Conservation (phyloP, 768 basidiomycete genomes). For the Grammothele lineata region DNA sequence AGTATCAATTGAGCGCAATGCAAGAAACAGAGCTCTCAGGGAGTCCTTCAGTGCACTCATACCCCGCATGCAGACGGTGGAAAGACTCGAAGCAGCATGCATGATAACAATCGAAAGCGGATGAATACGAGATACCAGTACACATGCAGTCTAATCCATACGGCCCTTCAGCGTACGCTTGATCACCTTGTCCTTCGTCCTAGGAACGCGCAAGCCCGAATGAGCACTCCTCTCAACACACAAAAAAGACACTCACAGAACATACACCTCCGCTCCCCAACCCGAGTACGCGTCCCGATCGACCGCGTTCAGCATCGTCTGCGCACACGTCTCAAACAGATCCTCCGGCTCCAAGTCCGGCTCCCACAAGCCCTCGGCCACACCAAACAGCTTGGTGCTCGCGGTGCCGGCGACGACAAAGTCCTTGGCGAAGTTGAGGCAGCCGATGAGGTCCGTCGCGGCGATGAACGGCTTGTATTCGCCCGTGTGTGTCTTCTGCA, state of each 20-base stretch:
- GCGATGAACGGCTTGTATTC: slow-evolving; percentile 89
- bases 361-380: slow-evolving; percentile 98
- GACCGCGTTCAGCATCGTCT: slow-evolving; percentile 90
- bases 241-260: slow-evolving; percentile 64
- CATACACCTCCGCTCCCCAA: slow-evolving; percentile 93
- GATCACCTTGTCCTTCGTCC: slow-evolving; percentile 48
- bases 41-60: no score
- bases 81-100: no score
- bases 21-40: no score
- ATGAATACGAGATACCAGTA: slow-evolving; percentile 13
- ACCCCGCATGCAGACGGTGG: no score
- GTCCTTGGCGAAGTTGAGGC: slow-evolving; percentile 91
- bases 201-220: slow-evolving; percentile 11
- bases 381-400: slow-evolving; percentile 88
- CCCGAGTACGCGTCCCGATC: slow-evolving; percentile 97
- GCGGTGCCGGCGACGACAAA: slow-evolving; percentile 97
- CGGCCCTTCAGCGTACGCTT: slow-evolving; percentile 48
- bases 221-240: neutral
- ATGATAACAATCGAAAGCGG: neutral
- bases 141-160: slow-evolving; percentile 40
- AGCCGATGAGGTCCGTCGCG: slow-evolving; percentile 90
- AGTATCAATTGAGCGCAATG: no score
- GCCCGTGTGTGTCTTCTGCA: slow-evolving; percentile 70
- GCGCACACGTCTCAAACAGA: slow-evolving; percentile 96
- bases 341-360: slow-evolving; percentile 95